Evolutionary conservation across 2,329 filamentous ascomycete species (phyloP).

Genomic region (Claviceps arundinis): DNA sequence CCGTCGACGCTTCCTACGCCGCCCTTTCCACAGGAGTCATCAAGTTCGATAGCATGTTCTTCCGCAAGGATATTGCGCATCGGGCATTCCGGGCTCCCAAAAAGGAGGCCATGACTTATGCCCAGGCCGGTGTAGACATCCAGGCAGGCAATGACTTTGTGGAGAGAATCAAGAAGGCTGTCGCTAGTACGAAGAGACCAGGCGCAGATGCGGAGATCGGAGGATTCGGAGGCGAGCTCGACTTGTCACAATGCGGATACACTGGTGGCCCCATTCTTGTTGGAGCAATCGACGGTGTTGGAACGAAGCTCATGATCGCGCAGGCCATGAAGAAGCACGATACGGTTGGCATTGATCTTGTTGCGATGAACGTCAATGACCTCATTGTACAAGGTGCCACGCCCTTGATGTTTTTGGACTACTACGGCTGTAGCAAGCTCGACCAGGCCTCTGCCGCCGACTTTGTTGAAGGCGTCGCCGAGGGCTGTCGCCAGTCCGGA

Average conservation of each 20-base stretch:
- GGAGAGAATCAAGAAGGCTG: conserved; percentile 77
- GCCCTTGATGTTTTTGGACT: conserved; percentile 93
- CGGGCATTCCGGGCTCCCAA: conserved; percentile 44
- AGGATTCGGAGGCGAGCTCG: conserved; percentile 66
- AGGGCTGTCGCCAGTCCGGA: conserved; percentile 70
- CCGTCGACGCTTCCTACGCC: conserved; percentile 77
- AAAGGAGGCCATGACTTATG: conserved; percentile 65
- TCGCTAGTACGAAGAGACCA: conserved; percentile 70
- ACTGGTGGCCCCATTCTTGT: conserved; percentile 66
- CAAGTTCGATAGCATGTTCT: conserved; percentile 81
- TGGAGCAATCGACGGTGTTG: conserved; percentile 91
- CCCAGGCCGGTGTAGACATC: conserved; percentile 84
- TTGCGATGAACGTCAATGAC: conserved; percentile 99
- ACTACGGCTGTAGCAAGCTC: conserved; percentile 86
- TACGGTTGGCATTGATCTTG: conserved; percentile 90
- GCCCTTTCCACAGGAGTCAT: conserved; percentile 57
- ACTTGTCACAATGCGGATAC: conserved; percentile 59
- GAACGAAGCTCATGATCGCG: conserved; percentile 93
- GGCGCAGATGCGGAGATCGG: conserved; percentile 90
- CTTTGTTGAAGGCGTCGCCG: conserved; percentile 86
- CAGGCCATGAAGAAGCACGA: conserved; percentile 82
- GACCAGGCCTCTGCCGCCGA: conserved; percentile 62
- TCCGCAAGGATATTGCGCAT: conserved; percentile 82
- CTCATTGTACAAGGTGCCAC: conserved; percentile 91
- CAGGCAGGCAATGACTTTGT: conserved; percentile 90